Conservation (phyloP, 768 basidiomycete species). For the Phylloporus rhodoxanthus region DNA sequence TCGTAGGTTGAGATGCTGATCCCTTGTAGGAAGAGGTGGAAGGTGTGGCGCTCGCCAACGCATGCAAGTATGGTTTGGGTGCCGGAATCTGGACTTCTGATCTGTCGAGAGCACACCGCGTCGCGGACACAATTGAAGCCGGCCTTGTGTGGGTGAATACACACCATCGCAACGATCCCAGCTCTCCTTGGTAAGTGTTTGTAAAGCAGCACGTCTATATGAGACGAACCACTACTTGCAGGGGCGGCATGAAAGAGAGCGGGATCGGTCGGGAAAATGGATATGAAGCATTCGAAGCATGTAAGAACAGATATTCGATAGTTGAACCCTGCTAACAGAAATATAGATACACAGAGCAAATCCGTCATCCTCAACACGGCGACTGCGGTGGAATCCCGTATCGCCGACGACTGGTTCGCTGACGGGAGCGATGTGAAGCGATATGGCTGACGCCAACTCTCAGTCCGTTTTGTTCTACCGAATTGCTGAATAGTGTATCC, state of each 20-base stretch:
- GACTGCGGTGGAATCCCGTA: slow-evolving; percentile 48
- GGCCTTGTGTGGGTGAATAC: slow-evolving; percentile 88
- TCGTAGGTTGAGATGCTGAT: neutral
- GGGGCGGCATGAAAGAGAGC: slow-evolving; percentile 89
- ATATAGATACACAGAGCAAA: slow-evolving; percentile 77
- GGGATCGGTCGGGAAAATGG: slow-evolving; percentile 87
- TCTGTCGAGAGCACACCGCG: slow-evolving; percentile 69
- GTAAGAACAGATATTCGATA: slow-evolving; percentile 35
- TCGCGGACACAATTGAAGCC: slow-evolving; percentile 61
- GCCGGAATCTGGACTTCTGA: slow-evolving; percentile 77
- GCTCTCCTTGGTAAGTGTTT: slow-evolving; percentile 66
- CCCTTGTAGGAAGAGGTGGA: slow-evolving; percentile 50
- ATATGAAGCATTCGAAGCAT: slow-evolving; percentile 71
- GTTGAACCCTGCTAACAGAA: slow-evolving; percentile 2
- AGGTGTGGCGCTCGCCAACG: slow-evolving; percentile 65
- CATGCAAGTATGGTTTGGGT: slow-evolving; percentile 74
- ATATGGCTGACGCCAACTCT: slow-evolving; percentile 48
- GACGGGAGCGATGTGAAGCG: slow-evolving; percentile 47
- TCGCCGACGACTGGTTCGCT: slow-evolving; percentile 74
- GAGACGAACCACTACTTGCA: slow-evolving; percentile 25
- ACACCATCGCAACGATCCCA: slow-evolving; percentile 85
- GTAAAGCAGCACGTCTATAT: neutral
- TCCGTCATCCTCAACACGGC: slow-evolving; percentile 75
- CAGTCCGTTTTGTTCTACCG: neutral
- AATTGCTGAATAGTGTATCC: too few relatives aligned